Percentiles rank a stretch among this genome's conserved stretches.
Evolutionary conservation across 1,139 yeast species (phyloP).

Genomic region (Scheffersomyces insectosa): DNA sequence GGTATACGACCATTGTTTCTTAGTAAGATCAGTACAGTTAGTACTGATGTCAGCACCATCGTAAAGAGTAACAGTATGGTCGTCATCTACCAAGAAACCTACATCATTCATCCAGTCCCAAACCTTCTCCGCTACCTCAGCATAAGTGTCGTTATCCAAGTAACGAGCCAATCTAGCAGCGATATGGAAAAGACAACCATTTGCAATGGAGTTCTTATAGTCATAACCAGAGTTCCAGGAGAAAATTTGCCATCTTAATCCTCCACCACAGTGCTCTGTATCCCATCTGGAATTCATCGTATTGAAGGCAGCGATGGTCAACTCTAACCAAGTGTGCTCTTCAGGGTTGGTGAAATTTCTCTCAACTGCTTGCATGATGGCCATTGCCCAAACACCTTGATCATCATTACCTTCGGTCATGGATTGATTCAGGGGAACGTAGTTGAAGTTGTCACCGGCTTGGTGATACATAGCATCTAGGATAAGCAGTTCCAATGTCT

Average conservation of each 20-base stretch:
- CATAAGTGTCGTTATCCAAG: slow-evolving; percentile 72
- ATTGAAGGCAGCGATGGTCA: slow-evolving; percentile 82
- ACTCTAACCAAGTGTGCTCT: slow-evolving; percentile 66
- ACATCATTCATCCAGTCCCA: slow-evolving; percentile 80
- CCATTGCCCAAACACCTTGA: slow-evolving; percentile 70
- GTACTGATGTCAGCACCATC: slow-evolving; percentile 75
- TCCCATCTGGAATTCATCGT: slow-evolving; percentile 94
- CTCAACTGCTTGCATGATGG: slow-evolving; percentile 62
- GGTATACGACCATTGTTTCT: slow-evolving; percentile 83
- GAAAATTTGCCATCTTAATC: slow-evolving; percentile 95
- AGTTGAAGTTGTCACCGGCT: slow-evolving; percentile 53
- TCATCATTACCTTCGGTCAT: slow-evolving; percentile 72
- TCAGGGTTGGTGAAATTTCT: slow-evolving; percentile 54
- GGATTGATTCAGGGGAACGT: slow-evolving; percentile 59
- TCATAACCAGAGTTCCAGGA: slow-evolving; percentile 93
- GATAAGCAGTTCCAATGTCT: slow-evolving; percentile 38
- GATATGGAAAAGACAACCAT: slow-evolving; percentile 85
- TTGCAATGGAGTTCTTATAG: slow-evolving; percentile 87
- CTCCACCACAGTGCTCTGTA: slow-evolving; percentile 70
- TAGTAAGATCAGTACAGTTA: slow-evolving; percentile 62
- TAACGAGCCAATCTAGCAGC: slow-evolving; percentile 87
- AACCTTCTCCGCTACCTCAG: slow-evolving; percentile 75
- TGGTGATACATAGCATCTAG: slow-evolving; percentile 50
- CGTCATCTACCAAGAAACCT: slow-evolving; percentile 51
- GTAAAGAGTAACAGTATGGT: slow-evolving; percentile 49